Evolutionary conservation across 768 basidiomycete species (phyloP).

Genomic region (Xerocomellus amylosporus): DNA sequence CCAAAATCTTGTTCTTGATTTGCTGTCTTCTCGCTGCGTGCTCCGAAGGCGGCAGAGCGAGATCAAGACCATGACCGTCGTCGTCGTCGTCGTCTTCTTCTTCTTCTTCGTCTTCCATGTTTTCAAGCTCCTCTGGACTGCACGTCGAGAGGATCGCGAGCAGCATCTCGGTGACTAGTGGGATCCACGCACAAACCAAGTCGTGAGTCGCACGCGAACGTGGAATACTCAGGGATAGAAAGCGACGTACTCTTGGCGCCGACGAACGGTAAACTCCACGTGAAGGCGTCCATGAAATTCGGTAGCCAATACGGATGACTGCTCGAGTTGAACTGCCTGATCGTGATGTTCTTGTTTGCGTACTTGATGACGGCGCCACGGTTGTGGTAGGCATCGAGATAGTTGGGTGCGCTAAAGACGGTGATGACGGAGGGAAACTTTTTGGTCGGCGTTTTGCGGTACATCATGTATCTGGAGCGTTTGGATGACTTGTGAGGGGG

Average conservation of each 20-base stretch:
- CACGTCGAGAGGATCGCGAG: slow-evolving; percentile 93
- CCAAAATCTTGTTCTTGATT: slow-evolving; percentile 93
- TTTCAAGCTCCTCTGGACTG: slow-evolving; percentile 87
- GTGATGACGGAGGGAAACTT: slow-evolving; percentile 98
- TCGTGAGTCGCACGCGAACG: not conserved
- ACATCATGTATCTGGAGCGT: slow-evolving; percentile 77
- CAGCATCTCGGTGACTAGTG: slow-evolving; percentile 92
- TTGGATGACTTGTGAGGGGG: not conserved
- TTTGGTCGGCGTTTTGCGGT: slow-evolving; percentile 89
- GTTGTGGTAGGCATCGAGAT: slow-evolving; percentile 96
- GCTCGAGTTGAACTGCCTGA: slow-evolving; percentile 79
- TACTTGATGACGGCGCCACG: slow-evolving; percentile 97
- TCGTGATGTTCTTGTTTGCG: slow-evolving; percentile 95
- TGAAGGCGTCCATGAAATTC: slow-evolving; percentile 98
- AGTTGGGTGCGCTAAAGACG: slow-evolving; percentile 97
- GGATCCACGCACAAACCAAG: not conserved
- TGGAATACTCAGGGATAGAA: not conserved
- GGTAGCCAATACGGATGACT: slow-evolving; percentile 94
- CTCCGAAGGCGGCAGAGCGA: slow-evolving; percentile 40
- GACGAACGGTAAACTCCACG: slow-evolving; percentile 97
- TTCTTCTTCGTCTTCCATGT: slow-evolving; percentile 49
- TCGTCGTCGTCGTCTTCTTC: slow-evolving; percentile 31
- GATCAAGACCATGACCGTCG: slow-evolving; percentile 24
- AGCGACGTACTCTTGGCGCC: slow-evolving; percentile 86
- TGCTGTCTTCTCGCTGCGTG: slow-evolving; percentile 57